These are phyloP conservation scores for Vigna radiata DNA, from an alignment of 306 rosid genomes.

Conservation along the genomic window DNA sequence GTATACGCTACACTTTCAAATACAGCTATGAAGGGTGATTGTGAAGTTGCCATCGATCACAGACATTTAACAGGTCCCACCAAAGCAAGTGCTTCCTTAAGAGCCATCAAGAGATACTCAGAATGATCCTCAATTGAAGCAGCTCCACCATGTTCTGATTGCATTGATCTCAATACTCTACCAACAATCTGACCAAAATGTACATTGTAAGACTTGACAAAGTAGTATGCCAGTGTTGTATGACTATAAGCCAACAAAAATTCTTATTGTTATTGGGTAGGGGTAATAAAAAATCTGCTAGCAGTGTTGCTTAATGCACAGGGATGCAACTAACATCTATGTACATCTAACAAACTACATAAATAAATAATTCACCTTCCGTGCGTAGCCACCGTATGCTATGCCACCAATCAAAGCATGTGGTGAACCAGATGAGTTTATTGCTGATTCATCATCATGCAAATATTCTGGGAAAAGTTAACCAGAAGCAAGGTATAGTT, in stretches of 20 bases:
- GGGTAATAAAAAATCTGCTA: not conserved
- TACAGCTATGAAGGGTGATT: not conserved
- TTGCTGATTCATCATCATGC: constrained; percentile 41
- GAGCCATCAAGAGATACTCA: constrained; percentile 70
- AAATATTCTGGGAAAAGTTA: constrained; percentile 46
- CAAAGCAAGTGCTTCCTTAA: constrained; percentile 75
- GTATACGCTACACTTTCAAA: not conserved
- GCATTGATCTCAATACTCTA: constrained; percentile 76
- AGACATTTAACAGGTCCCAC: constrained; percentile 72
- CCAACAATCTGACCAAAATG: constrained; percentile 72
- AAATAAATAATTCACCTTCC: constrained; percentile 64
- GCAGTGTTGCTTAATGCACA: not conserved
- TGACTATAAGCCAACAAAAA: constrained; percentile 1
- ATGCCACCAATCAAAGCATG: constrained; percentile 68
- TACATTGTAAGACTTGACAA: not conserved
- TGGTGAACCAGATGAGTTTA: constrained; percentile 43
- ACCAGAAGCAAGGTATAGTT: constrained; percentile 3
- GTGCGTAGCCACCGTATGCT: constrained; percentile 94
- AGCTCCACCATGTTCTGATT: constrained; percentile 55
- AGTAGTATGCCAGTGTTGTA: constrained; percentile 1
- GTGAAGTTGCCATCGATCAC: constrained; percentile 34
- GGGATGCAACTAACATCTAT: not conserved
- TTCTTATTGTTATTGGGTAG: not conserved
- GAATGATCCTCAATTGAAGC: constrained; percentile 69
- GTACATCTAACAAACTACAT: not conserved